Percentiles rank a stretch among this genome's conserved stretches.
phyloP scores from a whole-genome alignment of 2,329 filamentous ascomycete species.

The Podosphaera fusca region DNA sequence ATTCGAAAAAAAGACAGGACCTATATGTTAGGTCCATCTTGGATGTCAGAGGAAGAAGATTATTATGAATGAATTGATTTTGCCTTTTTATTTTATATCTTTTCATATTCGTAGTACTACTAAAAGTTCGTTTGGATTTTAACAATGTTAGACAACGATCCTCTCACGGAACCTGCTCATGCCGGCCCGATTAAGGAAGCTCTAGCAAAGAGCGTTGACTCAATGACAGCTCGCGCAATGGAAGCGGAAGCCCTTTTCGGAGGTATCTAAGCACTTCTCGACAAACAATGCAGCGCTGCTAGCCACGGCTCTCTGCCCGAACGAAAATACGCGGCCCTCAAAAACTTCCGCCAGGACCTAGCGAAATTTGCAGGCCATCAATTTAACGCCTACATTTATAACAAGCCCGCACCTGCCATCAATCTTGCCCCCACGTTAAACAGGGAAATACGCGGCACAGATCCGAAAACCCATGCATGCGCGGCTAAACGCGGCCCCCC shows the following conservation, averaged over 20 bases:
- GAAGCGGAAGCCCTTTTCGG: background rate
- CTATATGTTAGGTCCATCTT: too few species aligned
- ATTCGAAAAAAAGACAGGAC: too few species aligned
- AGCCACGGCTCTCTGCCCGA: background rate
- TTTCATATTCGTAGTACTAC: too few species aligned
- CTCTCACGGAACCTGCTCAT: background rate
- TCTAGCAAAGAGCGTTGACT: background rate
- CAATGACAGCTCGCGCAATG: background rate
- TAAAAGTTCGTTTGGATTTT: too few species aligned
- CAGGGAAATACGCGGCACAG: too few species aligned
- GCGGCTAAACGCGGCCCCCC: too few species aligned
- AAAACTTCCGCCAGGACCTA: background rate
- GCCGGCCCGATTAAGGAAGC: background rate
- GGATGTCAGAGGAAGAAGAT: too few species aligned
- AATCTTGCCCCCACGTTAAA: background rate
- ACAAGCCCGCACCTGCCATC: background rate
- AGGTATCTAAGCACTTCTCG: background rate
- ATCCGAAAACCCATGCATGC: too few species aligned
- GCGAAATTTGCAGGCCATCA: background rate
- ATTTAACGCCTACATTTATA: background rate
- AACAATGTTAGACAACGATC: background rate
- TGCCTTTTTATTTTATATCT: too few species aligned
- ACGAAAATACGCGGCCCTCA: background rate
- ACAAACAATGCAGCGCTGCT: background rate
- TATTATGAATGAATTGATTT: too few species aligned